A percentile compares a stretch with the other conserved stretches of the same genome.
These are phyloP conservation scores for Sarocladiaceae sp. DNA, from an alignment of 2,329 filamentous ascomycete species.

Conservation along the genomic window DNA sequence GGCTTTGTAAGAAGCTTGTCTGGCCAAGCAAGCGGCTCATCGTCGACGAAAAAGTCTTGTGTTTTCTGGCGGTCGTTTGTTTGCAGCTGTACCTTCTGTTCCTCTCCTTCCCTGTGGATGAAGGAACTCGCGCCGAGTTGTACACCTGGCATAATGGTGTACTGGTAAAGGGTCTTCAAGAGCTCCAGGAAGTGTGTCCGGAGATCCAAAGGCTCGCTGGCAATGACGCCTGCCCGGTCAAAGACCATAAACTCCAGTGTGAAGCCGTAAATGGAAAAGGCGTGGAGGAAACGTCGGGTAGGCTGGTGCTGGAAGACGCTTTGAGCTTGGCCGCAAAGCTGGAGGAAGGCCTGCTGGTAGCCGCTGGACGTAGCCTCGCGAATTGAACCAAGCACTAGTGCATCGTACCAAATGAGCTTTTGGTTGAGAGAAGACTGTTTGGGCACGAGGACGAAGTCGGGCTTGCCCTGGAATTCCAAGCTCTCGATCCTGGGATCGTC, in stretches of 20 bases:
- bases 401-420: slow-evolving; percentile 1
- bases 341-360: slow-evolving; percentile 7
- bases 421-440: not conserved
- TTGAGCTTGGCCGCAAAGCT: slow-evolving; percentile 3
- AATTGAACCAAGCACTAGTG: not conserved
- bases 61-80: not conserved
- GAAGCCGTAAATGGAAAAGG: slow-evolving; percentile 5
- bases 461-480: slow-evolving; percentile 7
- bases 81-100: slow-evolving; percentile 9
- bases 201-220: slow-evolving; percentile 11
- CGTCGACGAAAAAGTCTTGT: slow-evolving; percentile 2
- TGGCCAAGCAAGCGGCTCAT: slow-evolving; percentile 1
- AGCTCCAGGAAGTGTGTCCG: slow-evolving; percentile 6
- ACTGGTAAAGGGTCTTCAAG: slow-evolving; percentile 10
- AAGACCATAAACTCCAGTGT: slow-evolving; percentile 19
- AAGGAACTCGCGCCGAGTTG: slow-evolving; percentile 11
- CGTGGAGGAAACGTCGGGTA: slow-evolving; percentile 2
- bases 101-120: slow-evolving; percentile 4
- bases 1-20: not conserved
- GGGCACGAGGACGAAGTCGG: slow-evolving; percentile 1
- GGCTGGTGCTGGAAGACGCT: slow-evolving; percentile 5
- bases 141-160: slow-evolving; percentile 12
- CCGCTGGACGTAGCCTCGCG: not conserved
- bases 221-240: slow-evolving; percentile 16
- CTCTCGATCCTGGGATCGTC: not conserved